These are phyloP conservation scores for Fusarium liriodendri DNA, from an alignment of 2,329 filamentous ascomycete species.

Conservation along the genomic window DNA sequence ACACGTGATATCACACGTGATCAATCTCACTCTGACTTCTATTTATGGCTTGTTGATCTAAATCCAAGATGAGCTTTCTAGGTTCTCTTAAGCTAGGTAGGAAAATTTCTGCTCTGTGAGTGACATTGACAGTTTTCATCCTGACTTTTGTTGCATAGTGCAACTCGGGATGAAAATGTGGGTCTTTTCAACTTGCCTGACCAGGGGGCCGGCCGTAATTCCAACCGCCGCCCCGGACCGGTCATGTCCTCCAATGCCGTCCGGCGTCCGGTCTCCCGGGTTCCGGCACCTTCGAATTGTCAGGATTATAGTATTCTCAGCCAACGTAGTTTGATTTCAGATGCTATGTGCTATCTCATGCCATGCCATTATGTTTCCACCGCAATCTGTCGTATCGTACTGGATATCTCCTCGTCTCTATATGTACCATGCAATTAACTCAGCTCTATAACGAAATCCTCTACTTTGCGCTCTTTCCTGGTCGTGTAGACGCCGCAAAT, in stretches of 20 bases:
- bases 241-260: background rate
- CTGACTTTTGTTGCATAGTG: background rate
- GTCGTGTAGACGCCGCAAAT: conserved; percentile 64
- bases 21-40: background rate
- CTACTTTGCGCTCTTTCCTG: conserved; percentile 30
- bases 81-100: no score
- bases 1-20: conserved; percentile 15
- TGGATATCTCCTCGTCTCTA: conserved; percentile 31
- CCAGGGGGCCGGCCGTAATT: background rate
- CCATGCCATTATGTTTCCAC: conserved; percentile 22
- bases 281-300: background rate
- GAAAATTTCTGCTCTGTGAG: background rate
- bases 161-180: background rate
- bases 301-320: background rate
- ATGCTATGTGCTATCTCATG: conserved; percentile 22
- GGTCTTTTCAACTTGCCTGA: background rate
- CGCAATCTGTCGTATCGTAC: conserved; percentile 18
- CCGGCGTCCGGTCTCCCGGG: background rate
- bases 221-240: background rate
- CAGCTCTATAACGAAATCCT: conserved; percentile 13
- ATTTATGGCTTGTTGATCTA: background rate
- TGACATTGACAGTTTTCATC: background rate
- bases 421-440: conserved; percentile 36
- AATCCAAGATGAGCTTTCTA: background rate
- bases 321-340: conserved; percentile 9